Conservation (phyloP, 345 rosid species). For the Citrus hindsii region DNA sequence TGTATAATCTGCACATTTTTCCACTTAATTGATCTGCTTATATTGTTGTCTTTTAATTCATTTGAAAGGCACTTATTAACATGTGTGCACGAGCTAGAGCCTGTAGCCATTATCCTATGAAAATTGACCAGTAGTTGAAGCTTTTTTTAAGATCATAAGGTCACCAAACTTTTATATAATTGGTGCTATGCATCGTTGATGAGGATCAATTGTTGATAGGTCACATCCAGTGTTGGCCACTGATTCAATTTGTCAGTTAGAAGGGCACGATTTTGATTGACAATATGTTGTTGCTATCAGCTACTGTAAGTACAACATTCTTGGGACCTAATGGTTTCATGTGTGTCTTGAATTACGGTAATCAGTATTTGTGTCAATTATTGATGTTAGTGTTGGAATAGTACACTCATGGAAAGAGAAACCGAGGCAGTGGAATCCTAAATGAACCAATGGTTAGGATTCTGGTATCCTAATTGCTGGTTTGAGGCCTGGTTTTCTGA, state of each 20-base stretch:
- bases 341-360: background rate
- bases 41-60: slow-evolving; percentile 18
- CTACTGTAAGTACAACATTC: background rate
- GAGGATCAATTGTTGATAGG: background rate
- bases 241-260: slow-evolving; percentile 12
- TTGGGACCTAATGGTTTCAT: background rate
- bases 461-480: background rate
- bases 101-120: slow-evolving; percentile 18
- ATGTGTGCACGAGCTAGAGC: slow-evolving; percentile 7
- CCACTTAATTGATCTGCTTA: slow-evolving; percentile 9
- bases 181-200: slow-evolving; percentile 16
- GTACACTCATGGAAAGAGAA: background rate
- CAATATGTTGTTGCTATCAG: slow-evolving; percentile 12
- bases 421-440: background rate
- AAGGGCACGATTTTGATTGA: slow-evolving; percentile 14
- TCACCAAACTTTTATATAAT: slow-evolving; percentile 5
- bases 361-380: background rate
- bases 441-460: background rate
- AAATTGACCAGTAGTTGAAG: slow-evolving; percentile 11
- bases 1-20: slow-evolving; percentile 18
- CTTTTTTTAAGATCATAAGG: background rate
- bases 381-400: background rate
- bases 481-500: slow-evolving; percentile 1
- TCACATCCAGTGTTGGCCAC: slow-evolving; percentile 9
- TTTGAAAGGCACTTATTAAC: slow-evolving; percentile 22